Conservation (phyloP, 2,329 filamentous ascomycete genomes). For the Alternaria hordeiaustralica region DNA sequence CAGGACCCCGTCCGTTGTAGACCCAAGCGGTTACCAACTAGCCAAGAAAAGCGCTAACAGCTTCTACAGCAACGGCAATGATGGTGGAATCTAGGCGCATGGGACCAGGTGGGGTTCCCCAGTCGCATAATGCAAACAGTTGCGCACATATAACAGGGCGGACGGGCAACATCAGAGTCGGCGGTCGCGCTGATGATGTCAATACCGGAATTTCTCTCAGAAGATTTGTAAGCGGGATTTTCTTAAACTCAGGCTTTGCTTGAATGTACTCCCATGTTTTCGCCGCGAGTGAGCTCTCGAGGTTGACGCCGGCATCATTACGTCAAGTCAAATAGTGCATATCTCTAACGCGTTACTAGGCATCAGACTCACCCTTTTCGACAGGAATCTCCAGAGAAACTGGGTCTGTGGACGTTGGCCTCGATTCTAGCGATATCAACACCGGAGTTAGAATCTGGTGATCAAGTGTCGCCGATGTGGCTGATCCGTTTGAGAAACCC, state of each 20-base stretch:
- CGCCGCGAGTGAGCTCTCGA: too few relatives aligned
- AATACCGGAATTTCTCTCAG: not conserved
- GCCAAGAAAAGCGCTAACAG: too few relatives aligned
- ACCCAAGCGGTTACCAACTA: too few relatives aligned
- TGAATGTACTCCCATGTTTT: too few relatives aligned
- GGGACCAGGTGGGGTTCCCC: not conserved
- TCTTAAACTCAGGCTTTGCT: not conserved
- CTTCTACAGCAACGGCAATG: too few relatives aligned
- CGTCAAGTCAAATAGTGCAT: too few relatives aligned
- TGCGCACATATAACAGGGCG: not conserved
- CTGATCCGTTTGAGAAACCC: too few relatives aligned
- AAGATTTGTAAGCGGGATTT: not conserved
- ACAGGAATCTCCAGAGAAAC: not conserved
- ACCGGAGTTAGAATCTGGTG: not conserved
- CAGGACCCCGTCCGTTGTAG: too few relatives aligned
- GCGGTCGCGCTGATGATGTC: not conserved
- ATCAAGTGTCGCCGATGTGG: too few relatives aligned
- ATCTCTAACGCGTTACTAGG: too few relatives aligned
- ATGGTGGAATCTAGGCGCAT: not conserved
- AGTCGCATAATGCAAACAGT: not conserved
- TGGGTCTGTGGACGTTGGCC: not conserved
- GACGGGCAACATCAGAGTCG: not conserved
- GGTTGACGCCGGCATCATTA: too few relatives aligned
- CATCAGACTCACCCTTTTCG: not conserved
- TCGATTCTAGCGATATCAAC: not conserved